Evolutionary conservation across 169 alveolate genomes (phyloP).

Genomic region (Amoebophrya sp.): DNA sequence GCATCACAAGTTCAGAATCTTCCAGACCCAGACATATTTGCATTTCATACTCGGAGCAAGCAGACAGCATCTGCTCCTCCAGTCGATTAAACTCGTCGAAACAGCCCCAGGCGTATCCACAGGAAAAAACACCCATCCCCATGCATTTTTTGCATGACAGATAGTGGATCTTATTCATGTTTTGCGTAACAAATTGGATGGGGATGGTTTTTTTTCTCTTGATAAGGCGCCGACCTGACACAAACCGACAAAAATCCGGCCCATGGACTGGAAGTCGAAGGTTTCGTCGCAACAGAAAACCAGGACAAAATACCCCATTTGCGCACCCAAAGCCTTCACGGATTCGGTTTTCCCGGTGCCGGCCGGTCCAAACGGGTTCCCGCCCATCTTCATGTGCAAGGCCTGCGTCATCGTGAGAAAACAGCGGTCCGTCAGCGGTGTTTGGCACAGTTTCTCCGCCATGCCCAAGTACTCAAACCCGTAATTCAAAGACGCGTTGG

Average conservation of each 20-base stretch:
- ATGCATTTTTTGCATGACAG: too few relatives aligned
- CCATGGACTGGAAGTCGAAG: conserved; percentile 88
- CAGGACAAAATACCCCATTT: conserved; percentile 82
- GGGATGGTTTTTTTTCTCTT: too few relatives aligned
- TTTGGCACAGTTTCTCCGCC: conserved; percentile 92
- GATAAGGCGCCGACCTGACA: conserved; percentile 45
- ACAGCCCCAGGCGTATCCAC: conserved; percentile 99
- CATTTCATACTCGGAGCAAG: too few relatives aligned
- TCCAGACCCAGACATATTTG: too few relatives aligned
- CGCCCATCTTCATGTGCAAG: conserved; percentile 92
- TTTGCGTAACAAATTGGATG: too few relatives aligned
- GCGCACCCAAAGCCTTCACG: conserved; percentile 93
- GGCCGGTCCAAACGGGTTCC: conserved; percentile 99
- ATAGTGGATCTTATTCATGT: too few relatives aligned
- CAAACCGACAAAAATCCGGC: conserved; percentile 84
- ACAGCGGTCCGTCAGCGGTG: conserved; percentile 97
- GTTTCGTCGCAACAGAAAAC: conserved; percentile 97
- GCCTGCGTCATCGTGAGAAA: conserved; percentile 93
- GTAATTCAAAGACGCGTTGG: conserved; percentile 87
- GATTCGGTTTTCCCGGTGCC: conserved; percentile 99
- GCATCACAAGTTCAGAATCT: too few relatives aligned
- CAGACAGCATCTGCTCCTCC: conserved; percentile 91
- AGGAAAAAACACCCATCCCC: too few relatives aligned
- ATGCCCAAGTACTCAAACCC: conserved; percentile 96
- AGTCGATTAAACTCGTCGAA: conserved; percentile 97